Percentiles rank a stretch among this genome's conserved stretches.
Evolutionary conservation across 2,329 filamentous ascomycete species (phyloP).

Genomic region (Botryotinia calthae): DNA sequence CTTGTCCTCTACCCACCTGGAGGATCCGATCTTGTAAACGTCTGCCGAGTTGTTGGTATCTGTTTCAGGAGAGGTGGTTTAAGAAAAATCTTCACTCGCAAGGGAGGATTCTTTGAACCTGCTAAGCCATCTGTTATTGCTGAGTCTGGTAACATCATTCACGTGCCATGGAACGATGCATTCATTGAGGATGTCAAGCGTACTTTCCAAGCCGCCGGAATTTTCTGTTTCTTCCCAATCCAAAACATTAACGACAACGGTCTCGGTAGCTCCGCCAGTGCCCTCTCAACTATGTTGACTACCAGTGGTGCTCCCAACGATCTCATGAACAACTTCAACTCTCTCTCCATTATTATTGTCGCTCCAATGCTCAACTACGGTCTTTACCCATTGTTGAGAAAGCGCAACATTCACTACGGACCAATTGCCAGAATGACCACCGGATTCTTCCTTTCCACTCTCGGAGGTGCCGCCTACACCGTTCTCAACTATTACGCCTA

Average conservation of each 20-base stretch:
- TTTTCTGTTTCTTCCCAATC: constrained; percentile 58
- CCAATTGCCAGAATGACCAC: constrained; percentile 72
- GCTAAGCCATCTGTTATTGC: constrained; percentile 65
- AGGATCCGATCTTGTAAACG: constrained; percentile 47
- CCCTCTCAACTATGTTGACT: constrained; percentile 58
- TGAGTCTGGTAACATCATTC: constrained; percentile 53
- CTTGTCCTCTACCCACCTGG: constrained; percentile 47
- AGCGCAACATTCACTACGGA: constrained; percentile 61
- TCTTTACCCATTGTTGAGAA: constrained; percentile 67
- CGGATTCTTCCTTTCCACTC: constrained; percentile 64
- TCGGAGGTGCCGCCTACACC: constrained; percentile 57
- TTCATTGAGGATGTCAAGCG: constrained; percentile 78
- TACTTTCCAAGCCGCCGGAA: constrained; percentile 65
- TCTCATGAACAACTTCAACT: constrained; percentile 72
- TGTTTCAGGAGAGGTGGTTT: constrained; percentile 55
- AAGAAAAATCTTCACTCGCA: constrained; percentile 55
- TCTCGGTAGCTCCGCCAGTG: constrained; percentile 49
- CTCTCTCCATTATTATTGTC: constrained; percentile 70
- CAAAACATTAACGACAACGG: constrained; percentile 43
- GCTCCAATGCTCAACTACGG: constrained; percentile 66
- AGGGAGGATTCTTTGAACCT: constrained; percentile 59
- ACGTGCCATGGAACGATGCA: constrained; percentile 78
- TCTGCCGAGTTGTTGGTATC: constrained; percentile 45
- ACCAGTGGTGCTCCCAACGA: constrained; percentile 74
- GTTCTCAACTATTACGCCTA: constrained; percentile 64